Evolutionary conservation across 2,329 filamentous ascomycete species (phyloP), one percentile per base, ranked within the genome.

Genomic region (Onygenales sp.): DNA sequence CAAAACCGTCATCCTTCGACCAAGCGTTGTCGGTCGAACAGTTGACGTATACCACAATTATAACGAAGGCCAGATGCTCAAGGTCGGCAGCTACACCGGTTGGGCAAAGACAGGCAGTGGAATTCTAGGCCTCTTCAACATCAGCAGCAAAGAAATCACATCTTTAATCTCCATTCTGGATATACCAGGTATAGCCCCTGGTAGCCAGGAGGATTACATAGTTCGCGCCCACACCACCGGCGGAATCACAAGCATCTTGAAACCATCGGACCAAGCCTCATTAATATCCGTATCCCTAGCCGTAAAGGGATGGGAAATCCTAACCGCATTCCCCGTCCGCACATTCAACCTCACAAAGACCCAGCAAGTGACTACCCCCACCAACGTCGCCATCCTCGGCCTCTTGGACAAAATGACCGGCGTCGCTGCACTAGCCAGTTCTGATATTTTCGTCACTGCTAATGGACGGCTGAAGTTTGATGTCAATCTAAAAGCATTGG

Each of bases 331-430:
- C 57, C 85, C 87, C 0, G 68, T 90, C 2, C 75, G 76, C 0
- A 68, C 74, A 0, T 83, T 92, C 58, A 62, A 55, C 3, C 45
- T 71, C 32, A 61, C 54, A 13, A 68, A 64, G 70, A 5, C 55
- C 62, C 9, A 68, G 72, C 1, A 72, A 71, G 67, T 0, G 72
- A 85, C 0, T 72, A 71, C 32, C 2, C 49, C 57, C 4, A 68
- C 64, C 5, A 58, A 69, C 43, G 75, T 91, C 1, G 83, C 88
- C 0, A 83, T 86, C 14, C 69, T 97, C 0, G 92, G 92, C 0
- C 74, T 97, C 2, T 59, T 95, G 3, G 86, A 81, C 2, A 95
- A 96, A 69, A 95, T 97, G 87, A 89, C 89, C 0, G 92, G 90
- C 0, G 83, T 85, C 0, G 90, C 89, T 1, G 90, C 89, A 0